Percentiles rank a stretch among this genome's conserved stretches.
Conservation (phyloP, 2,329 filamentous ascomycete species). For the Fusarium falciforme region DNA sequence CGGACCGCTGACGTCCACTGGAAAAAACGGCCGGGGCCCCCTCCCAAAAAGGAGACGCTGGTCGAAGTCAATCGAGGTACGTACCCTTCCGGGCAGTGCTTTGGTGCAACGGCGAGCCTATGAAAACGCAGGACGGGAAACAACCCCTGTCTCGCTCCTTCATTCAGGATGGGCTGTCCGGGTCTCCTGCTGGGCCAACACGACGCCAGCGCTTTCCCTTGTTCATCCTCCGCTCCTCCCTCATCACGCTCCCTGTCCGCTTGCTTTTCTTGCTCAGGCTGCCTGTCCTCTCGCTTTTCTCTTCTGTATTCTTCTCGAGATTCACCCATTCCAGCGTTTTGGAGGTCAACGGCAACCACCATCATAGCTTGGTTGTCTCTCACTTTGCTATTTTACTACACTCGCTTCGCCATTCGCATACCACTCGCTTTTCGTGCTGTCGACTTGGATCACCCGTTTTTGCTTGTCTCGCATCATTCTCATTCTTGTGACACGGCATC, state of each 20-base stretch:
- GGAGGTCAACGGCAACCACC: slow-evolving; percentile 14
- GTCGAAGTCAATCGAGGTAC: slow-evolving; percentile 24
- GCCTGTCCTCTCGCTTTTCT: slow-evolving; percentile 21
- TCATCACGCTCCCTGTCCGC: not conserved
- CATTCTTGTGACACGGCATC: not conserved
- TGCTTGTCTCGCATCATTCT: slow-evolving; percentile 15
- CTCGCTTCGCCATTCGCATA: slow-evolving; percentile 22
- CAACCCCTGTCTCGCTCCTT: slow-evolving; percentile 22
- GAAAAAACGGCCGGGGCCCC: slow-evolving; percentile 17
- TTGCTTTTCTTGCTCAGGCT: not conserved
- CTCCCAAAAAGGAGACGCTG: slow-evolving; percentile 21
- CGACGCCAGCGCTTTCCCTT: slow-evolving; percentile 37
- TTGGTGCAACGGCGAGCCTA: slow-evolving; percentile 10
- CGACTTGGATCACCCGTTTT: slow-evolving; percentile 14
- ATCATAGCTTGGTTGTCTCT: slow-evolving; percentile 27
- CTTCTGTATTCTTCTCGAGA: slow-evolving; percentile 16
- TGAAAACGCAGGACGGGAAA: not conserved
- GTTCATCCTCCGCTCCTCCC: slow-evolving; percentile 24
- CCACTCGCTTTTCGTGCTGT: slow-evolving; percentile 10
- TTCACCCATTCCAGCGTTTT: slow-evolving; percentile 18
- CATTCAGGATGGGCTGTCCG: not conserved
- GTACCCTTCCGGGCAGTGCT: slow-evolving; percentile 13
- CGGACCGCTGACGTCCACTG: slow-evolving; percentile 6
- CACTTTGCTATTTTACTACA: slow-evolving; percentile 27
- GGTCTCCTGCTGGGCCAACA: slow-evolving; percentile 36